These are phyloP conservation scores for Guillardia theta DNA, from an alignment of 78 protist genomes.

Conservation along the genomic window DNA sequence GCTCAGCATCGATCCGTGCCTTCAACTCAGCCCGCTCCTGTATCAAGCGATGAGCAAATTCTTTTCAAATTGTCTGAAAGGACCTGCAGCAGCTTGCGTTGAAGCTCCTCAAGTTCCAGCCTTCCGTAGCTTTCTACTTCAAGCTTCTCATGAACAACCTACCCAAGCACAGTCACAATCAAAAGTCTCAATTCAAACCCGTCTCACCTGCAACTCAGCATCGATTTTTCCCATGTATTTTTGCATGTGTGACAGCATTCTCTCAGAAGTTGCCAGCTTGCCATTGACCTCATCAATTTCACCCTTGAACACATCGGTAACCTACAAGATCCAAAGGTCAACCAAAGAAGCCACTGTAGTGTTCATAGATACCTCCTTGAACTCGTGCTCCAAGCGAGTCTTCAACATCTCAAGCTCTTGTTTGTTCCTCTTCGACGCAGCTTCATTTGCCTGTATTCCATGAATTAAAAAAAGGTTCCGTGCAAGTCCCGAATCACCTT, in stretches of 20 bases:
- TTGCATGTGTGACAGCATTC: not conserved
- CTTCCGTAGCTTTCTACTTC: not conserved
- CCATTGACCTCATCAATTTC: not conserved
- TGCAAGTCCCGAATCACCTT: too few species aligned
- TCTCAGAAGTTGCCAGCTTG: not conserved
- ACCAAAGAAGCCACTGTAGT: too few species aligned
- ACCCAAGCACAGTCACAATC: too few species aligned
- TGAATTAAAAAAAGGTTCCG: too few species aligned
- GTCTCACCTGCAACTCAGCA: not conserved
- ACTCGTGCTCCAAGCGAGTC: not conserved
- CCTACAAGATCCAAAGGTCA: too few species aligned
- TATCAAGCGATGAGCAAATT: not conserved
- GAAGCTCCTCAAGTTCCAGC: constrained; percentile 1
- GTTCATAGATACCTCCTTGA: not conserved
- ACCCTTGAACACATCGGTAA: not conserved
- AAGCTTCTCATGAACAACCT: not conserved
- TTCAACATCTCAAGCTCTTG: not conserved
- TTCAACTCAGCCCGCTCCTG: not conserved
- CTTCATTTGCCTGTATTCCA: not conserved
- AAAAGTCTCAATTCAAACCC: too few species aligned
- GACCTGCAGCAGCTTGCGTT: not conserved
- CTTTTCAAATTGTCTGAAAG: not conserved
- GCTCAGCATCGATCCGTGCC: constrained; percentile 21
- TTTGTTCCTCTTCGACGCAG: not conserved
- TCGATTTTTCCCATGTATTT: not conserved